Base-by-base conservation (phyloP, 306 rosid genomes). In the Vicia faba region DNA sequence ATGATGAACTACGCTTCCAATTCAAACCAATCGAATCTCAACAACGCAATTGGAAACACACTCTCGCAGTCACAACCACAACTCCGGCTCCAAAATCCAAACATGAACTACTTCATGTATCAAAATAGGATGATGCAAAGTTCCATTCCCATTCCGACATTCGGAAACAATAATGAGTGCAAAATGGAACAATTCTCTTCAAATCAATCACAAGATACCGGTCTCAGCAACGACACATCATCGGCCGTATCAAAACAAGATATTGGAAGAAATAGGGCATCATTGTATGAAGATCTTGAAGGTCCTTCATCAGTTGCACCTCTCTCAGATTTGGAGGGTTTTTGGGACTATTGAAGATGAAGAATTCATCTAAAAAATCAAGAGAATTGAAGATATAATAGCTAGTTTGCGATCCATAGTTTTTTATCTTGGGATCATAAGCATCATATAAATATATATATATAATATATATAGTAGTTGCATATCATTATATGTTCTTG, bases 191-290 rank as follows among this genome's bases (percentile, higher is more conserved):
- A 73, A 5, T 86, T 85, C 69, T 85, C 95, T 4, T 73, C 86
- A 0, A 83, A 87, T 70, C 95, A 83, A 38, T 89, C 96, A 3
- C 96, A 84, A 50, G 96, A 89, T 51, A 89, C 92, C 0, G 87
- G 91, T 11, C 61, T 84, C 5, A 89, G 91, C 88, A 83, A 85
- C 15, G 89, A 89, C 73, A 86, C 82, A 15, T 85, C 91, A 10
- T 89, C 96, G 0, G 80, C 59, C 2, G 84, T 82, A 8, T 84
- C 92, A 1, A 85, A 84, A 75, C 86, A 78, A 46, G 79, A 78
- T 43, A 76, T 76, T 36, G 71, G 71, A 67, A 33, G 25, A 48
- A 69, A 76, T 69, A 73, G 62, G 36, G 16, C 82, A 53, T 73
- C 82, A 53, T 73, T 77, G 41, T 83, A 78, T 25, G 83, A 80